These are phyloP conservation scores for Podila clonocystis DNA, from an alignment of 192 early-diverging fungal species.

Conservation along the genomic window DNA sequence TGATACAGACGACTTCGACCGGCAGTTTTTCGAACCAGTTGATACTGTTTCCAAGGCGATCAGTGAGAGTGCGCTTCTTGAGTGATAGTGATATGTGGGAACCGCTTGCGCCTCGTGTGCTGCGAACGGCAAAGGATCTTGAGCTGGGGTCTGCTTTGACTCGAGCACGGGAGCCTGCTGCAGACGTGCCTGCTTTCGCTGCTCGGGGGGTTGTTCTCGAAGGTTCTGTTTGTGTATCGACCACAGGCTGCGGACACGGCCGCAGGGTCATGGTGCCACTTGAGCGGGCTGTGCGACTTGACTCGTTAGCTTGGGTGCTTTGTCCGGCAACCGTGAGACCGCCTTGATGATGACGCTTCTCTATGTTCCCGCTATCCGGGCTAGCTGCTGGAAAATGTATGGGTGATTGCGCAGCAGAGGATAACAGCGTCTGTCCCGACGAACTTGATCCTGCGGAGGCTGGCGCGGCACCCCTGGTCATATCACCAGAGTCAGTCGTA, in stretches of 20 bases:
- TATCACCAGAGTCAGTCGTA: too few relatives aligned
- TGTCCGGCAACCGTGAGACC: background rate
- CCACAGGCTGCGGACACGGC: background rate
- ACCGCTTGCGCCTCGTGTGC: too few relatives aligned
- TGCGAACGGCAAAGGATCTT: too few relatives aligned
- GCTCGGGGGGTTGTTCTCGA: background rate
- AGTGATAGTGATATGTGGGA: background rate
- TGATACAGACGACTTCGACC: conserved; percentile 20
- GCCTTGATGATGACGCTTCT: background rate
- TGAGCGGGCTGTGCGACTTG: background rate
- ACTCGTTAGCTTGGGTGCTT: background rate
- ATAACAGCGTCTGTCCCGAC: too few relatives aligned
- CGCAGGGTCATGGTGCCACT: background rate
- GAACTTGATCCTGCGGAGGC: too few relatives aligned
- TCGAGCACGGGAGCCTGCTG: too few relatives aligned
- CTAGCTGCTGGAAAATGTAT: too few relatives aligned
- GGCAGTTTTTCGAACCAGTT: conserved; percentile 15
- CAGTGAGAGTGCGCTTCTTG: background rate
- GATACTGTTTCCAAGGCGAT: background rate
- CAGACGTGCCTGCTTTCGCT: background rate
- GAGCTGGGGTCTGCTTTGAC: too few relatives aligned
- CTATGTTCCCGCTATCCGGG: too few relatives aligned
- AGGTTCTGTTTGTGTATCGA: background rate
- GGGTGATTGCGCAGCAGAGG: too few relatives aligned
- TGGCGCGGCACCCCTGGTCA: too few relatives aligned